These are phyloP conservation scores for Gastrodia elata DNA, from an alignment of 106 monocot species.

Conservation along the genomic window DNA sequence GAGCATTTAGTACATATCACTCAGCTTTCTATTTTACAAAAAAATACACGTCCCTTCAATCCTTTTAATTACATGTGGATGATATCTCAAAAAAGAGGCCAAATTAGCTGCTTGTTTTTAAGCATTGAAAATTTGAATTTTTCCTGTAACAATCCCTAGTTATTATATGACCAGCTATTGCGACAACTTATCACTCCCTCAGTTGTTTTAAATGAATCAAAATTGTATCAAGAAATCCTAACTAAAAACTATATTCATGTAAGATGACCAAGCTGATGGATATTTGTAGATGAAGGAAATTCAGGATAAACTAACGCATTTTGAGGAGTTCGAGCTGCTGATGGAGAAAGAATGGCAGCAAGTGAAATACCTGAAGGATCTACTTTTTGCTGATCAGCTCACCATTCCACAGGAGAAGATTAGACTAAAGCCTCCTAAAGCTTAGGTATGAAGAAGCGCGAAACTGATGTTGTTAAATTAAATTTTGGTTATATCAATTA, in stretches of 20 bases:
- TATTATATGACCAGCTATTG: too few species aligned
- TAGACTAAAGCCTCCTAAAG: not conserved
- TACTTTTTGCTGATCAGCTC: slow-evolving; percentile 67
- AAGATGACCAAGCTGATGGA: not conserved
- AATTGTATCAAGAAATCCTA: too few species aligned
- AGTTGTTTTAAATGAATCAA: not conserved
- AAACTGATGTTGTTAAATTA: not conserved
- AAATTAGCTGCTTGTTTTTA: too few species aligned
- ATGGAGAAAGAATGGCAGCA: slow-evolving; percentile 77
- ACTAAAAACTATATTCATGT: too few species aligned
- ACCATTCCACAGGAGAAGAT: slow-evolving; percentile 27
- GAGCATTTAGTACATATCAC: too few species aligned
- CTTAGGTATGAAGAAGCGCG: slow-evolving; percentile 5
- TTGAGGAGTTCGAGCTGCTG: slow-evolving; percentile 57
- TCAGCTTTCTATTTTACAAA: too few species aligned
- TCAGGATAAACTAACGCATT: slow-evolving; percentile 52
- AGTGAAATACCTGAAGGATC: slow-evolving; percentile 32
- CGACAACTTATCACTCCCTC: not conserved
- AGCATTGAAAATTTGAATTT: too few species aligned
- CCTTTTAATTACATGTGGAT: too few species aligned
- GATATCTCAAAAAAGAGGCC: too few species aligned
- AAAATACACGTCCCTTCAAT: too few species aligned
- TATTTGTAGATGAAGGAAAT: slow-evolving; percentile 71
- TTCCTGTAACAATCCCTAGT: too few species aligned
- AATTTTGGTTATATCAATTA: not conserved